Evolutionary conservation across 345 rosid species (phyloP), one percentile per base, ranked within the genome.

Genomic region (Physaria fendleri): DNA sequence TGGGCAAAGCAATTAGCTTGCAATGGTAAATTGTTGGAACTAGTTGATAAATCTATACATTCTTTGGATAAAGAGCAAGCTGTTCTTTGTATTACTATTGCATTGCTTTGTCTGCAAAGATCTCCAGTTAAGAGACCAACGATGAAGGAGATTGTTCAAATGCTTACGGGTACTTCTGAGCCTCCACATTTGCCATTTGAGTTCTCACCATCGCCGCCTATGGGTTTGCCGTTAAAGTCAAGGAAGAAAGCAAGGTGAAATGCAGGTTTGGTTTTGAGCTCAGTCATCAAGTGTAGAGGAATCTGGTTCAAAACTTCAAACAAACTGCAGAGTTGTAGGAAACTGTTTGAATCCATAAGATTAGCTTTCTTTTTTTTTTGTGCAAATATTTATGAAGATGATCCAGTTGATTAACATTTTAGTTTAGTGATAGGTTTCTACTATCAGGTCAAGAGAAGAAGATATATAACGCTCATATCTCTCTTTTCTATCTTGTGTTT

Each of bases 1-100:
- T 86, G 95, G 95, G 79, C 95, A n/a, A 78, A 85, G 30, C 87
- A 81, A 23, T 78, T 83, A 14, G 95, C 95, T 37, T 62, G 63
- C 50, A 74, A 77, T 37, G 90, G 95, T 59, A 86, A 63, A 71
- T 69, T 86, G 15, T 63, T 86, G 73, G 90, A 86, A 39, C 78
- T 86, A 42, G 78, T 83, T 20, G 95, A 83, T 67, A 64, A 83
- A 12, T 81, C 78, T 17, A 48, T 86, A 60, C 83, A 81, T 71
- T 80, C 84, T 10, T 38, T 86, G 48, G 82, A 75, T 45, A 80
- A 71, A 12, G 84, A 80, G 13, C 90, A 83, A 38, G 88, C 85
- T 39, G 67, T 80, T 78, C 78, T 83, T 46, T 81, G 88, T 57
- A 80, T 80, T 28, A 86, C 90, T 9, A 80, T 86, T 59, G 95